Percentiles rank a stretch among this genome's conserved stretches.
phyloP scores from a whole-genome alignment of 202 grass and related monocot genomes.

The Carex arenaria region DNA sequence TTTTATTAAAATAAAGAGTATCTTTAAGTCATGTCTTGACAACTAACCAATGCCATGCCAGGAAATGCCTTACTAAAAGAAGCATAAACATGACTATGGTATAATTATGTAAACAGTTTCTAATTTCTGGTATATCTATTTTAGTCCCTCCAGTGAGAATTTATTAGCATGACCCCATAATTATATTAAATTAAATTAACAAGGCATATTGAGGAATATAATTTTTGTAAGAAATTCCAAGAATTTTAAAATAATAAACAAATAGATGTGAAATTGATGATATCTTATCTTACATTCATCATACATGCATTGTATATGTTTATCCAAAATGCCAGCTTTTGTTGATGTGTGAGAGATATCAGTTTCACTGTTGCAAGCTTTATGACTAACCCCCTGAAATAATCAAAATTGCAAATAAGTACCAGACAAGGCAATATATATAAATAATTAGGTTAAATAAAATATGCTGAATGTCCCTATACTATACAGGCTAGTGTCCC shows the following conservation, averaged over 20 bases:
- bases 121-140: neutral
- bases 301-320: slow-evolving; percentile 95
- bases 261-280: slow-evolving; percentile 4
- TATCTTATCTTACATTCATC: slow-evolving; percentile 96
- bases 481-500: neutral
- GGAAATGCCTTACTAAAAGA: neutral
- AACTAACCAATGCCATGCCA: slow-evolving; percentile 17
- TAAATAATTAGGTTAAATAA: slow-evolving; percentile 4
- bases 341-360: slow-evolving; percentile 62
- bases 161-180: neutral
- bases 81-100: neutral
- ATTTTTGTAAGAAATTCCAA: neutral
- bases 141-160: neutral
- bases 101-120: neutral
- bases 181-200: neutral
- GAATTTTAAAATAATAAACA: neutral
- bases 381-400: slow-evolving; percentile 57
- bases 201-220: neutral
- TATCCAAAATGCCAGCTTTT: slow-evolving; percentile 99
- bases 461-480: neutral
- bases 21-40: neutral
- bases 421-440: slow-evolving; percentile 15
- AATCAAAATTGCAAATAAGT: slow-evolving; percentile 25
- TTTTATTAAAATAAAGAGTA: slow-evolving; percentile 1
- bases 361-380: slow-evolving; percentile 55